Evolutionary conservation across 768 basidiomycete genomes (phyloP), one percentile per base, ranked within the genome.

Genomic region (Boletus reticuloceps): DNA sequence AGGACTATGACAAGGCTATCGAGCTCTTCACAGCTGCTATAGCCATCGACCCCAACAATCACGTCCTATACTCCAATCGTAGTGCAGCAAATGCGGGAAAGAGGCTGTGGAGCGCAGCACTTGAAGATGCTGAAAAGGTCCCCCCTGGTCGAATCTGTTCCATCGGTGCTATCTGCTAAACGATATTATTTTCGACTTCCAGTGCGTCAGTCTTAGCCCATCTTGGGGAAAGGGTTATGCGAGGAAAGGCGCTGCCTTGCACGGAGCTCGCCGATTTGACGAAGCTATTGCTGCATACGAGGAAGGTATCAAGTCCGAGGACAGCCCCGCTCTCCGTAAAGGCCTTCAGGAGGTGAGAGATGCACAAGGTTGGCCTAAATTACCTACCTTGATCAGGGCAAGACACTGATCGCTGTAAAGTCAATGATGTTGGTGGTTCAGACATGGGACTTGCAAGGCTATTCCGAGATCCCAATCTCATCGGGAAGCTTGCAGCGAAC

Each of bases 91-190:
- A 91, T 67, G 82, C 86, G n/a, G 93, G 93, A 29, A 89, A 91
- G 78, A 88, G 81, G 65, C 75, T 88, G 49, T 97, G 84, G 77
- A 71, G 72, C 20, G 82, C 77, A 17, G 94, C 95, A 13, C 77
- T 97, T 44, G 79, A 82, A 45, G 95, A 97, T 73, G 95, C 95
- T 8, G 92, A 96, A 66, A 81, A 93, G 86, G 94, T 93, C 58
- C 16, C 38, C 25, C 20, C 34, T 25, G 10, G 12, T 50, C n/a
- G 29, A 32, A 42, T 54, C 36, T n/a, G 44, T 32, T 51, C 38
- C 39, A 13, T 47, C 46, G 17, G 46, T 40, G 9, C 32, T 43
- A 49, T 50, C 51, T 17, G 19, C 62, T 58, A 20, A 59, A 22
- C 19, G n/a, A 3, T 2, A 40, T 49, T n/a, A 22, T 14, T 13